Conservation (phyloP, 768 basidiomycete genomes). For the Kwoniella dejecticola region DNA sequence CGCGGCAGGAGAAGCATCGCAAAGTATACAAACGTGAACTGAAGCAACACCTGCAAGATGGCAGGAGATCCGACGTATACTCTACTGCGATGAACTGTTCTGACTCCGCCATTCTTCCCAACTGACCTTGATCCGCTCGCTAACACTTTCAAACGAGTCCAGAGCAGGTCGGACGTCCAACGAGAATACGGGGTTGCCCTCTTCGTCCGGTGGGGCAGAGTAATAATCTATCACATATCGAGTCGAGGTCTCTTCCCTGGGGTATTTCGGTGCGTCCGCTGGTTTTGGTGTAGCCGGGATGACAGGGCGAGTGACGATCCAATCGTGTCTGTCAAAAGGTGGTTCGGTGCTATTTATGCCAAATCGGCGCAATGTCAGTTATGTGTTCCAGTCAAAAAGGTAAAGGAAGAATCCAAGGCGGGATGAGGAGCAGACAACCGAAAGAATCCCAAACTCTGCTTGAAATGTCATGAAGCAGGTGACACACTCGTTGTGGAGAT, state of each 20-base stretch:
- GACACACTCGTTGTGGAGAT: background rate
- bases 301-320: slow-evolving; percentile 79
- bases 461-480: too few species aligned
- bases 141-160: slow-evolving; percentile 76
- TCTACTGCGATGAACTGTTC: background rate
- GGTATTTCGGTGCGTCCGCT: slow-evolving; percentile 7
- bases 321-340: slow-evolving; percentile 98
- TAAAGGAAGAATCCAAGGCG: too few species aligned
- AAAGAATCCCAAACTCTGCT: too few species aligned
- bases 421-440: too few species aligned
- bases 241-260: slow-evolving; percentile 49
- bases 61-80: too few species aligned
- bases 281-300: slow-evolving; percentile 20
- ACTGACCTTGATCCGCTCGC: slow-evolving; percentile 64
- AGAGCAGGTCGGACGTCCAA: slow-evolving; percentile 94
- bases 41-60: too few species aligned
- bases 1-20: too few species aligned
- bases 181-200: slow-evolving; percentile 92
- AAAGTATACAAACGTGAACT: too few species aligned
- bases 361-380: too few species aligned
- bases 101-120: slow-evolving; percentile 46
- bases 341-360: slow-evolving; percentile 86
- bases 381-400: too few species aligned
- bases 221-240: slow-evolving; percentile 98
- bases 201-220: slow-evolving; percentile 80